These are phyloP conservation scores for Diplocarpon rosae DNA, from an alignment of 2,329 filamentous ascomycete genomes.

Conservation along the genomic window DNA sequence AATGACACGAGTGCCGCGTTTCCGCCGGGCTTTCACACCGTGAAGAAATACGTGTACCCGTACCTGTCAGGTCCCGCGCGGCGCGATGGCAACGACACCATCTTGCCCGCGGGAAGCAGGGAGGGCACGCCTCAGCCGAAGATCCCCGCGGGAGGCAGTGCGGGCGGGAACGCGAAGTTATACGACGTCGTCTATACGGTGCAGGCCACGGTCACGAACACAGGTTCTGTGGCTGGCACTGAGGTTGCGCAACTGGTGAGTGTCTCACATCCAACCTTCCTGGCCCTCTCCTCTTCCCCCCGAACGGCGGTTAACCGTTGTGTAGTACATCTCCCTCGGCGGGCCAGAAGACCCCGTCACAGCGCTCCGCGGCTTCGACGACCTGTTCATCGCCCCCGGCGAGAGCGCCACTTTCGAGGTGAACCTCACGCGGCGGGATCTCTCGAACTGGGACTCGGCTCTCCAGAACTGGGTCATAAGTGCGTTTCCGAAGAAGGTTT, in stretches of 20 bases:
- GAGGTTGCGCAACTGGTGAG: conserved; percentile 43
- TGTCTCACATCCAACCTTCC: conserved; percentile 3
- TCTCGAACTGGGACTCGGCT: conserved; percentile 75
- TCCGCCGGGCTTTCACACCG: conserved; percentile 40
- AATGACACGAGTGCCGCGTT: conserved; percentile 54
- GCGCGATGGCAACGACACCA: conserved; percentile 13
- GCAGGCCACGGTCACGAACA: conserved; percentile 43
- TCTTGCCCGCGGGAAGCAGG: conserved; percentile 29
- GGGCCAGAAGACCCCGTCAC: conserved; percentile 57
- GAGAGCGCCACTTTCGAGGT: conserved; percentile 54
- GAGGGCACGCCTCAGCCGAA: conserved; percentile 36
- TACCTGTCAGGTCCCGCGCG: conserved; percentile 37
- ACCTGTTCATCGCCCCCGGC: conserved; percentile 58
- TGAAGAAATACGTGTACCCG: conserved; percentile 42
- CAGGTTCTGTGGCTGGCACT: conserved; percentile 40
- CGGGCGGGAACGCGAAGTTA: conserved; percentile 42
- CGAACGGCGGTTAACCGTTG: background rate
- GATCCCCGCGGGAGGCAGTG: conserved; percentile 36
- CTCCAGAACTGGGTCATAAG: conserved; percentile 69
- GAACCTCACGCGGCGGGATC: conserved; percentile 65
- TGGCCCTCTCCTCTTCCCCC: conserved; percentile 19
- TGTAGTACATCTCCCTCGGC: conserved; percentile 66
- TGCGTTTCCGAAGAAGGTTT: conserved; percentile 23
- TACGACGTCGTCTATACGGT: conserved; percentile 45
- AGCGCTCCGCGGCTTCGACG: conserved; percentile 71